These are phyloP conservation scores for Colletotrichum sp. DNA, from an alignment of 2,329 filamentous ascomycete species.

Conservation along the genomic window DNA sequence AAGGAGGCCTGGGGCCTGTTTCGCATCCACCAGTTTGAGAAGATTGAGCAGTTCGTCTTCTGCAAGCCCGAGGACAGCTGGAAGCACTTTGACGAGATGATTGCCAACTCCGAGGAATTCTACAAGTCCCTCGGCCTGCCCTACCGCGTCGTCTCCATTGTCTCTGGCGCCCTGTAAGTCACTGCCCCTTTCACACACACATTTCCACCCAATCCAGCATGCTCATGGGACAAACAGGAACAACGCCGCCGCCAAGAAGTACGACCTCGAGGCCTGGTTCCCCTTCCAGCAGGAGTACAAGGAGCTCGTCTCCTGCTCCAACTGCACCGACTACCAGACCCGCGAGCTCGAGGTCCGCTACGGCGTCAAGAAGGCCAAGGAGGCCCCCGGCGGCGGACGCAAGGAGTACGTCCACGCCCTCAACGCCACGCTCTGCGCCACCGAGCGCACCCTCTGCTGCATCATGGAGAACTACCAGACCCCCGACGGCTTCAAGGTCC, in stretches of 20 bases:
- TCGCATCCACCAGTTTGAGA: conserved; percentile 97
- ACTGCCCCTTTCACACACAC: not conserved
- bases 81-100: conserved; percentile 95
- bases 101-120: conserved; percentile 88
- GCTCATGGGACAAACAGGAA: not conserved
- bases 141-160: conserved; percentile 91
- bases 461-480: conserved; percentile 97
- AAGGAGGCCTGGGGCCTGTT: conserved; percentile 98
- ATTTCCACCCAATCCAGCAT: not conserved
- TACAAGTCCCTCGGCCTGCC: conserved; percentile 89
- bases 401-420: conserved; percentile 96
- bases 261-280: conserved; percentile 95
- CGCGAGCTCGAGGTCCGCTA: conserved; percentile 92
- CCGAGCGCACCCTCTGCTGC: conserved; percentile 91
- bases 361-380: conserved; percentile 70
- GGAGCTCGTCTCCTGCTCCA: conserved; percentile 95
- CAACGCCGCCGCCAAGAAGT: conserved; percentile 85
- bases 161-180: conserved; percentile 79
- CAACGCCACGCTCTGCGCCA: conserved; percentile 89
- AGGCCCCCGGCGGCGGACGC: conserved; percentile 36
- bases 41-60: conserved; percentile 82
- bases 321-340: conserved; percentile 81
- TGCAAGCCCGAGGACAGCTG: conserved; percentile 90
- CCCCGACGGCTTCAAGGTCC: conserved; percentile 81
- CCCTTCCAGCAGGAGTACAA: conserved; percentile 98